A percentile compares a stretch with the other conserved stretches of the same genome.
Evolutionary conservation across 345 rosid genomes (phyloP).

Genomic region (Draba incana): DNA sequence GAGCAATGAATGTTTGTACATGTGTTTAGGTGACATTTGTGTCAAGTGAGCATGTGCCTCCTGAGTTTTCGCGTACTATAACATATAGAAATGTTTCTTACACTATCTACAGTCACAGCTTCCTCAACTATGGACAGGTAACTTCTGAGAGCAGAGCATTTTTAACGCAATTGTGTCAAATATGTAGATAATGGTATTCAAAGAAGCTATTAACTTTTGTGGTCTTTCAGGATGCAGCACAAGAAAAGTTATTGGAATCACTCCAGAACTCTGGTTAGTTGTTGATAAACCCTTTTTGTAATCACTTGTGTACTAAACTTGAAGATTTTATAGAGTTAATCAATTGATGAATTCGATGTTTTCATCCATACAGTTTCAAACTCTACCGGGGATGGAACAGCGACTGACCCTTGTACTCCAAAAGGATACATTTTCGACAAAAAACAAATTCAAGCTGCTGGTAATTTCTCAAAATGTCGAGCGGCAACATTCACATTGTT

Average conservation of each 20-base stretch:
- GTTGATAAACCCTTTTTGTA: background rate
- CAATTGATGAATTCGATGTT: too few species aligned
- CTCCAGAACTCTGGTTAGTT: conserved; percentile 54
- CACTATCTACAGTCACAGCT: conserved; percentile 87
- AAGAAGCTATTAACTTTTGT: conserved; percentile 31
- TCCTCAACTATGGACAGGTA: conserved; percentile 93
- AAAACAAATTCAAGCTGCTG: conserved; percentile 53
- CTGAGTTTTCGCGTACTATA: conserved; percentile 62
- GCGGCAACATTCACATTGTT: conserved; percentile 62
- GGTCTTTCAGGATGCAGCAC: conserved; percentile 71
- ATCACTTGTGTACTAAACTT: background rate
- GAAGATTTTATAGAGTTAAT: background rate
- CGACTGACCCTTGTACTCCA: conserved; percentile 82
- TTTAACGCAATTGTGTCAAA: background rate
- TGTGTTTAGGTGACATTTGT: conserved; percentile 37
- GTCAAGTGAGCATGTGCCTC: conserved; percentile 64
- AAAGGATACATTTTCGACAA: conserved; percentile 60
- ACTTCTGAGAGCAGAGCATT: conserved; percentile 6
- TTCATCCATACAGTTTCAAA: conserved; percentile 48
- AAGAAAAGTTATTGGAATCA: conserved; percentile 58
- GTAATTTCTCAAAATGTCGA: conserved; percentile 86
- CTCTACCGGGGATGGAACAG: conserved; percentile 42
- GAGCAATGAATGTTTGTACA: conserved; percentile 4
- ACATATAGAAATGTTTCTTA: conserved; percentile 64
- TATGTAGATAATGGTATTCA: conserved; percentile 11